Evolutionary conservation across 768 basidiomycete genomes (phyloP).

Genomic region (Lactarius vividus): DNA sequence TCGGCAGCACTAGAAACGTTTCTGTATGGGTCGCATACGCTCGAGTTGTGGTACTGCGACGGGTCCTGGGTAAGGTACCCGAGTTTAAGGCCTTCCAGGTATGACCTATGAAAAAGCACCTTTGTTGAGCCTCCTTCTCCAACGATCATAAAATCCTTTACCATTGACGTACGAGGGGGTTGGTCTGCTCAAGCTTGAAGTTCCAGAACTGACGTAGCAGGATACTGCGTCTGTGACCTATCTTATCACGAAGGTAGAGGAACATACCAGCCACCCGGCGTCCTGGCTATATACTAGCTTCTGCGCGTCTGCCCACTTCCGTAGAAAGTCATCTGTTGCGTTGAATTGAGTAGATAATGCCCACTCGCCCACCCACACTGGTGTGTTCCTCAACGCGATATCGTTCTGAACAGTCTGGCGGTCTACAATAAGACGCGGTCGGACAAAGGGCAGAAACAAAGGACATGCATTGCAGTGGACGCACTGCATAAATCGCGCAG

Average conservation of each 20-base stretch:
- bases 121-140: background rate
- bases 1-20: background rate
- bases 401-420: conserved; percentile 53
- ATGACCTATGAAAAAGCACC: conserved; percentile 53
- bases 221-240: background rate
- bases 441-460: background rate
- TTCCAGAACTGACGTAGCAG: conserved; percentile 54
- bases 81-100: conserved; percentile 53
- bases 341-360: conserved; percentile 61
- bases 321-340: conserved; percentile 59
- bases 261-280: conserved; percentile 65
- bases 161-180: conserved; percentile 59
- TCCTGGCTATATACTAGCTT: conserved; percentile 60
- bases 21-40: conserved; percentile 61
- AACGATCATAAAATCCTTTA: conserved; percentile 32
- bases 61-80: conserved; percentile 69
- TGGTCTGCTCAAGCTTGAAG: conserved; percentile 66
- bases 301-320: conserved; percentile 73
- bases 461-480: conserved; percentile 27
- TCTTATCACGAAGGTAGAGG: background rate
- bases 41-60: conserved; percentile 48
- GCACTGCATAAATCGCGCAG: conserved; percentile 67
- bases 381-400: conserved; percentile 43
- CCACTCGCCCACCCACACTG: conserved; percentile 61
- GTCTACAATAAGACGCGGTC: conserved; percentile 40